These are phyloP conservation scores for Nothopassalora personata DNA, from an alignment of 2,329 filamentous ascomycete species.

Conservation along the genomic window DNA sequence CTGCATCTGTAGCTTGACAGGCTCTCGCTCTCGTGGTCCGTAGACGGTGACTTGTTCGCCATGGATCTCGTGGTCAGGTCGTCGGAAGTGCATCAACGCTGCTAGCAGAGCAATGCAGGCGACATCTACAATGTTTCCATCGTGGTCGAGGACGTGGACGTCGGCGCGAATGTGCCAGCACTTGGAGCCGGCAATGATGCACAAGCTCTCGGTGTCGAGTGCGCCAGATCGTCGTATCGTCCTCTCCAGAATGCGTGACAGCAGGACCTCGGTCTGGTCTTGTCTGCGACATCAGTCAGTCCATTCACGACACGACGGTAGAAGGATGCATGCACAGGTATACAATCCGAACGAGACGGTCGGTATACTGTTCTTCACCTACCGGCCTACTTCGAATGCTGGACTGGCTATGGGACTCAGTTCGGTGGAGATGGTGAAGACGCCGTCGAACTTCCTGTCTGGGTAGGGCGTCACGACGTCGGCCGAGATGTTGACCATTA, in stretches of 20 bases:
- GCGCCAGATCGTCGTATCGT: constrained; percentile 87
- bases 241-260: constrained; percentile 87
- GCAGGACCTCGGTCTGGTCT: constrained; percentile 62
- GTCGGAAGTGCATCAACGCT: constrained; percentile 82
- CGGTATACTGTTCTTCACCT: constrained; percentile 27
- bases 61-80: constrained; percentile 81
- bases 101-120: constrained; percentile 83
- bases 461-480: constrained; percentile 80
- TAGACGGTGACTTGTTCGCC: constrained; percentile 82
- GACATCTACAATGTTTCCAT: constrained; percentile 83
- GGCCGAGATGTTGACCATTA: constrained; percentile 78
- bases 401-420: constrained; percentile 89
- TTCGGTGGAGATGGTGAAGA: constrained; percentile 89
- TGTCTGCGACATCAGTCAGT: constrained; percentile 58
- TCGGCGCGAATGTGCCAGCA: constrained; percentile 90
- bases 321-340: too few species aligned
- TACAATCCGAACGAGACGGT: constrained; percentile 23
- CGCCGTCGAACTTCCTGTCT: constrained; percentile 89
- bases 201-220: constrained; percentile 91
- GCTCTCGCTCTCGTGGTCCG: constrained; percentile 77
- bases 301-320: constrained; percentile 31
- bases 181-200: constrained; percentile 82
- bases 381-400: constrained; percentile 78
- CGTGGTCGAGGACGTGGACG: constrained; percentile 83
- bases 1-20: constrained; percentile 81